A percentile compares a stretch with the other conserved stretches of the same genome.
Conservation (phyloP, 208 protist genomes). For the Wallacemonas rigidus region DNA sequence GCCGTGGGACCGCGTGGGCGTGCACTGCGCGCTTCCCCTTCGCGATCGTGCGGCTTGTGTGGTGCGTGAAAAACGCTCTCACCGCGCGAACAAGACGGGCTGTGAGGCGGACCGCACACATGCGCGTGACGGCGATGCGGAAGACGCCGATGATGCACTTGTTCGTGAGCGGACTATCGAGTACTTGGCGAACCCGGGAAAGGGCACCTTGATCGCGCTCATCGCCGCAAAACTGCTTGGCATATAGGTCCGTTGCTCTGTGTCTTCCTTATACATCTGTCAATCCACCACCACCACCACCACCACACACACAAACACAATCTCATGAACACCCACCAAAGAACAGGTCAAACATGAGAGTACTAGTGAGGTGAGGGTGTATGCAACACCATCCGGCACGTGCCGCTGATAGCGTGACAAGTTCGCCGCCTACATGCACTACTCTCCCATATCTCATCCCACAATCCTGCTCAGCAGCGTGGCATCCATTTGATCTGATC, state of each 20-base stretch:
- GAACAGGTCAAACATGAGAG: neutral
- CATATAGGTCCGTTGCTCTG: conserved; percentile 23
- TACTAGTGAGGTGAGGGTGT: neutral
- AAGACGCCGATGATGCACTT: conserved; percentile 42
- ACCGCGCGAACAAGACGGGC: conserved; percentile 1
- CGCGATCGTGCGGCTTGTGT: conserved; percentile 10
- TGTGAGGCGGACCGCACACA: neutral
- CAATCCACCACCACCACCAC: neutral
- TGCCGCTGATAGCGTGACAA: too few species aligned
- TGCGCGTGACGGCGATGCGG: neutral
- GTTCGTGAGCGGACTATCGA: conserved; percentile 64
- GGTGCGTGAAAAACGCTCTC: conserved; percentile 14
- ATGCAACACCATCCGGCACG: too few species aligned
- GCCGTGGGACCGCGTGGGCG: conserved; percentile 26
- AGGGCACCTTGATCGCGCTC: conserved; percentile 40
- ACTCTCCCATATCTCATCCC: too few species aligned
- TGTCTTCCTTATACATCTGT: too few species aligned
- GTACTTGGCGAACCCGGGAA: conserved; percentile 66
- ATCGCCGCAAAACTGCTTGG: conserved; percentile 47
- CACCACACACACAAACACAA: neutral
- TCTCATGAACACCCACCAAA: neutral
- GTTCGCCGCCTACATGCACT: too few species aligned
- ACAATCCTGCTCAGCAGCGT: too few species aligned
- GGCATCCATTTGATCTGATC: too few species aligned
- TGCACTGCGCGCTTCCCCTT: conserved; percentile 25